Percentiles rank a stretch among this genome's conserved stretches.
phyloP scores from a whole-genome alignment of 2,329 filamentous ascomycete species.

The Colletotrichum scovillei region DNA sequence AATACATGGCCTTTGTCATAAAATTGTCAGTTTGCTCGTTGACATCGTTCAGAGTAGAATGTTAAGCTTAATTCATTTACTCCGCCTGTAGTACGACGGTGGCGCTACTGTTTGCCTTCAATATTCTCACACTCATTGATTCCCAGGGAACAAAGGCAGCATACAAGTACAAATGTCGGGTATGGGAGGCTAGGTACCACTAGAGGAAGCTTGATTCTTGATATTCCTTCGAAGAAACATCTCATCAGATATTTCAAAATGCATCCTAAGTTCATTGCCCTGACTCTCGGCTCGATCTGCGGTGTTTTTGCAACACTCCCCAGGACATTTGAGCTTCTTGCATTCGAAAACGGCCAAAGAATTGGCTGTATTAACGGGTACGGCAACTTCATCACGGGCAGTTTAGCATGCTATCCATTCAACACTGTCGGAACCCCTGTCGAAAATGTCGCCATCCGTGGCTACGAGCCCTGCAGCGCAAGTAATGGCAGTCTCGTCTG shows the following conservation, averaged over 20 bases:
- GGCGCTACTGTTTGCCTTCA: no score
- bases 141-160: no score
- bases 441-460: not conserved
- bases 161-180: no score
- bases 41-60: no score
- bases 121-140: no score
- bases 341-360: not conserved
- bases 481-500: not conserved
- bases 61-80: no score
- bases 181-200: accelerated
- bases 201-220: no score
- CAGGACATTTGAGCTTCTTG: not conserved
- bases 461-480: not conserved
- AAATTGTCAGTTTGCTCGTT: no score
- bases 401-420: not conserved
- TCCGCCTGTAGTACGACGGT: no score
- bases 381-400: not conserved
- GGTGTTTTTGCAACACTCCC: not conserved
- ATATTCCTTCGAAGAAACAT: no score
- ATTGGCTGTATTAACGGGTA: not conserved
- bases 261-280: not conserved
- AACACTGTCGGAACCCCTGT: not conserved
- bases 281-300: not conserved
- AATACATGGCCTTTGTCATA: no score
- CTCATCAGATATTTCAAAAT: not conserved